Percentiles rank a stretch among this genome's conserved stretches.
phyloP scores from a whole-genome alignment of 2,329 filamentous ascomycete genomes.

The Paecilomyces niveus region DNA sequence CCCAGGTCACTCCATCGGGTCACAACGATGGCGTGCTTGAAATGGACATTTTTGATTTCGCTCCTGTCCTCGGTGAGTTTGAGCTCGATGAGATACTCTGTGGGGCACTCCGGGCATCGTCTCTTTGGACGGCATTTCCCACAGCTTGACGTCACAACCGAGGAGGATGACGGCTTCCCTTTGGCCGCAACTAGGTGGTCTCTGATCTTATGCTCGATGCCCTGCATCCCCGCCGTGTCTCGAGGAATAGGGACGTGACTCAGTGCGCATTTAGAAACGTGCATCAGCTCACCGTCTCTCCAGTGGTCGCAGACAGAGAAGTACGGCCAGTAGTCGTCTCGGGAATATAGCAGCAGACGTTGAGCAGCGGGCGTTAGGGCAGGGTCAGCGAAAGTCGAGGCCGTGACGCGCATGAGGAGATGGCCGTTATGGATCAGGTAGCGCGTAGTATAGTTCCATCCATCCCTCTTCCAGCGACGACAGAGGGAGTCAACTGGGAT shows the following conservation, averaged over 20 bases:
- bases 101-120: constrained; percentile 55
- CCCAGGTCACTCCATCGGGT: constrained; percentile 58
- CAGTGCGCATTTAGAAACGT: constrained; percentile 55
- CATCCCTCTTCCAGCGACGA: constrained; percentile 48
- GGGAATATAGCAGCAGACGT: constrained; percentile 52
- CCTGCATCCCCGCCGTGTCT: constrained; percentile 30
- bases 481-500: constrained; percentile 41
- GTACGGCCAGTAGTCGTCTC: constrained; percentile 55
- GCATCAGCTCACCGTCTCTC: constrained; percentile 54
- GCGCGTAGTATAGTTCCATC: constrained; percentile 50
- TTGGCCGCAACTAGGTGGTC: constrained; percentile 22
- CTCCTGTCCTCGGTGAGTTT: constrained; percentile 51
- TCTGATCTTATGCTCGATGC: constrained; percentile 36
- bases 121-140: constrained; percentile 52
- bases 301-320: constrained; percentile 58
- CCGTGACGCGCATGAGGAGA: constrained; percentile 53
- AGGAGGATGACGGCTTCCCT: constrained; percentile 40
- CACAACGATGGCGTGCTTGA: constrained; percentile 55
- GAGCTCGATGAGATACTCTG: constrained; percentile 56
- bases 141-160: constrained; percentile 27
- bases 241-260: constrained; percentile 47
- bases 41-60: constrained; percentile 35
- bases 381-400: constrained; percentile 45
- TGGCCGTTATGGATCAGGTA: constrained; percentile 49
- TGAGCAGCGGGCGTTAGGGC: constrained; percentile 46